Evolutionary conservation across 805 yeast species (phyloP), one percentile per base, ranked within the genome.

Genomic region (Lachancea sp.): DNA sequence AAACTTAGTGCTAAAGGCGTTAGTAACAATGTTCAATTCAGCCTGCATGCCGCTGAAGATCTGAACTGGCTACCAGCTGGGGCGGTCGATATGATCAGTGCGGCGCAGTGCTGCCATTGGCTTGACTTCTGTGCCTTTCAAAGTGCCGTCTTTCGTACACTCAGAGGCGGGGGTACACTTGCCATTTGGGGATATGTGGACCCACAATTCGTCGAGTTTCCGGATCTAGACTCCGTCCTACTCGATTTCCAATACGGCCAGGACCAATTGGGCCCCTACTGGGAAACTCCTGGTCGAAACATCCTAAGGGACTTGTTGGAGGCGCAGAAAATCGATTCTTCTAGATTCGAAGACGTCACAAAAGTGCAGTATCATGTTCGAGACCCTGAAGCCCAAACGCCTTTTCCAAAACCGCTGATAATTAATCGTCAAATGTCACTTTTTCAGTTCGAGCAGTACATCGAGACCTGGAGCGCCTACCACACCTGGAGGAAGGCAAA

Each of bases 41-140:
- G 28, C 8, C 34, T 39, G 3, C 34, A 23, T 29, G 45, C 54
- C 9, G 50, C 57, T 3, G 63, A 58, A 50, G 48, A 52, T 46
- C 18, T 51, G 23, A 9, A 45, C 32, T 19, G 55, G 53, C 61
- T 50, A 54, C 68, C 61, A 57, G 54, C 64, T 39, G 49, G 52
- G 16, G 36, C 75, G 0, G 74, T 78, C 6, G 94, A 83, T 55
- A 45, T 86, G 50, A 67, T 86, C 11, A 73, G 87, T 2, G 83
- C 80, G n/a, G 95, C 89, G 0, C 88, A 88, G 56, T 82, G 88
- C 43, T 77, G 74, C n/a, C 96, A 88, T 61, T 88, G 96, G 95
- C 74, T 85, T 42, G 70, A 80, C 41, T 80, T 75, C 43, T 63
- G 65, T 0, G 48, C 49, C 21, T 80, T 79, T 55, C 78, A 77